Conservation (phyloP, 768 basidiomycete species). For the Favolaschia claudopus region DNA sequence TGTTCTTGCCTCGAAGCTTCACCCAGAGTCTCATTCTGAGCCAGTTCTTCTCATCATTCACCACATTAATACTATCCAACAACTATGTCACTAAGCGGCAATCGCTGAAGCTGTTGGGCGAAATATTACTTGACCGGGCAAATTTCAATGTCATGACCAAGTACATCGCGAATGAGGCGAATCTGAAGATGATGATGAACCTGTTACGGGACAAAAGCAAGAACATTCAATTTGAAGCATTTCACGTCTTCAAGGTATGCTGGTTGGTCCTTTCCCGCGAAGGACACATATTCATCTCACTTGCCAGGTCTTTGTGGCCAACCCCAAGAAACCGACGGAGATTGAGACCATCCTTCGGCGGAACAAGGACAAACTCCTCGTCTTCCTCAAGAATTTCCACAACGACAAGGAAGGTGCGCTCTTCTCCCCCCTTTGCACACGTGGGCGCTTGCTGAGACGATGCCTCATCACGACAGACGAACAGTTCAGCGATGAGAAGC, state of each 20-base stretch:
- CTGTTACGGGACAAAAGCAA: slow-evolving; percentile 96
- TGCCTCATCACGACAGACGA: slow-evolving; percentile 64
- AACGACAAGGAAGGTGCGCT: slow-evolving; percentile 93
- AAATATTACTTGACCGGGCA: slow-evolving; percentile 95
- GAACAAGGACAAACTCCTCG: slow-evolving; percentile 93
- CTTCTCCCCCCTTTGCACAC: background rate
- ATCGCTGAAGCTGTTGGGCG: slow-evolving; percentile 96
- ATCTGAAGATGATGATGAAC: slow-evolving; percentile 99
- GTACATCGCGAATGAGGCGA: slow-evolving; percentile 94
- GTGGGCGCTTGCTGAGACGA: background rate
- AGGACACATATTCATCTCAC: background rate
- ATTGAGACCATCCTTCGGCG: slow-evolving; percentile 90
- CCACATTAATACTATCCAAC: slow-evolving; percentile 87
- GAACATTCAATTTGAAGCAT: slow-evolving; percentile 99
- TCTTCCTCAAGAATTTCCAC: slow-evolving; percentile 92
- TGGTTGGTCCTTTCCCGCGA: background rate
- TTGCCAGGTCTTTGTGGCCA: slow-evolving; percentile 92
- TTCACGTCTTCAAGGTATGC: slow-evolving; percentile 99
- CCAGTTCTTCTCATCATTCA: slow-evolving; percentile 96
- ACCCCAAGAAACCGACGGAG: slow-evolving; percentile 97
- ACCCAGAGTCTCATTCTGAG: slow-evolving; percentile 19
- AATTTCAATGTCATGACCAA: slow-evolving; percentile 99
- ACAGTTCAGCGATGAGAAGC: slow-evolving; percentile 97
- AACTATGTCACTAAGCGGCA: slow-evolving; percentile 99
- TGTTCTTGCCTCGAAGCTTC: background rate